Conservation (phyloP, 2,329 filamentous ascomycete genomes). For the Ploettnerulaceae sp. region DNA sequence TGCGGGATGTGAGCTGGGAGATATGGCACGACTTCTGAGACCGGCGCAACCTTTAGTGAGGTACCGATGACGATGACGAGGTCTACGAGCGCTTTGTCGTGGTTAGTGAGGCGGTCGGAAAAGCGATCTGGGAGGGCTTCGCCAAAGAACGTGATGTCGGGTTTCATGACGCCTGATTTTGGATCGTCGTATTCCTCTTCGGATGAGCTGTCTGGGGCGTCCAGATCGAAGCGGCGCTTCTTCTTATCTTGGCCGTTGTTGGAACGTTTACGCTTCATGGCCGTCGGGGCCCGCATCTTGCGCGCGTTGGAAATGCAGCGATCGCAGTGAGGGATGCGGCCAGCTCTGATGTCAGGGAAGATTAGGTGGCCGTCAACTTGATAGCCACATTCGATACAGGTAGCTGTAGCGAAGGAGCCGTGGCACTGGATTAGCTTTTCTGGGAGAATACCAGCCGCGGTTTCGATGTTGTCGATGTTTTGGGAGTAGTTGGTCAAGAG, state of each 20-base stretch:
- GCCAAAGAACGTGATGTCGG: slow-evolving; percentile 97
- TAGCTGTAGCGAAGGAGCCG: slow-evolving; percentile 89
- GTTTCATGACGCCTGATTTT: slow-evolving; percentile 80
- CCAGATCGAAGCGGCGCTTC: slow-evolving; percentile 28
- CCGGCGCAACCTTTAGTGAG: slow-evolving; percentile 89
- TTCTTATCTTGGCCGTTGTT: slow-evolving; percentile 47
- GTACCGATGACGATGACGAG: slow-evolving; percentile 95
- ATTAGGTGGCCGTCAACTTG: slow-evolving; percentile 71
- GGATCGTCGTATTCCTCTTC: slow-evolving; percentile 57
- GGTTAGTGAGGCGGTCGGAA: slow-evolving; percentile 70
- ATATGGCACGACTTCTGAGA: slow-evolving; percentile 83
- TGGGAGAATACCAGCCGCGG: slow-evolving; percentile 72
- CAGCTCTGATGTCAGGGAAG: slow-evolving; percentile 71
- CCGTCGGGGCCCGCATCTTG: slow-evolving; percentile 45
- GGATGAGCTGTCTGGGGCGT: slow-evolving; percentile 23
- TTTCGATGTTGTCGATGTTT: slow-evolving; percentile 96
- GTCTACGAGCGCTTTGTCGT: slow-evolving; percentile 76
- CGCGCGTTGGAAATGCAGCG: slow-evolving; percentile 57
- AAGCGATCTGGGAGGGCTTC: slow-evolving; percentile 84
- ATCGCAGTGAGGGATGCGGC: slow-evolving; percentile 72
- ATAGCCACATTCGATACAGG: slow-evolving; percentile 76
- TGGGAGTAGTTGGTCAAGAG: slow-evolving; percentile 96
- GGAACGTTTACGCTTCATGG: slow-evolving; percentile 51
- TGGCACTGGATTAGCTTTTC: slow-evolving; percentile 93
- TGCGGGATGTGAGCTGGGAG: slow-evolving; percentile 77